Conservation (phyloP, 2,329 filamentous ascomycete species). For the Colletotrichum horii region DNA sequence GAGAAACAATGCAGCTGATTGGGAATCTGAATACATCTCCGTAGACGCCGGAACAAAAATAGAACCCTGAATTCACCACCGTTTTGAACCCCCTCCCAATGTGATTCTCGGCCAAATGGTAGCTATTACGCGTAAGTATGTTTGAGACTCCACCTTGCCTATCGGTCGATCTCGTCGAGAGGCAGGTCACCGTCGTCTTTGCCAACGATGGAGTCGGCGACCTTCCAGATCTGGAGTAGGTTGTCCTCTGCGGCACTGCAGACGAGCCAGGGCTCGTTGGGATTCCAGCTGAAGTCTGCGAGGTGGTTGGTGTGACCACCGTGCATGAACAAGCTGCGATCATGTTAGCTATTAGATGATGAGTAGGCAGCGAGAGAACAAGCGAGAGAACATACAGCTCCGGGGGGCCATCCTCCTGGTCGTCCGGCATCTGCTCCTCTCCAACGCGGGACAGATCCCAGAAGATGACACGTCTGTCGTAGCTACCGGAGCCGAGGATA, state of each 20-base stretch:
- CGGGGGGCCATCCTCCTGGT: slow-evolving; percentile 91
- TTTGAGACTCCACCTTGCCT: slow-evolving; percentile 27
- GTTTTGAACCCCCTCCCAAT: not conserved
- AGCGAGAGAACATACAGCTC: slow-evolving; percentile 68
- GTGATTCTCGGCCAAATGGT: not conserved
- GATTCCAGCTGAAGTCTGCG: slow-evolving; percentile 97
- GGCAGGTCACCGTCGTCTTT: slow-evolving; percentile 78
- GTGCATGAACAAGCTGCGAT: slow-evolving; percentile 87
- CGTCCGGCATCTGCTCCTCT: slow-evolving; percentile 93
- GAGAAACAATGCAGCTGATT: not conserved
- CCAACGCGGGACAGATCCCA: slow-evolving; percentile 95
- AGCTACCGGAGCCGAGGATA: slow-evolving; percentile 88
- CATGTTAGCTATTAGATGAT: slow-evolving; percentile 23
- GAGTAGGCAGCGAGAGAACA: not conserved
- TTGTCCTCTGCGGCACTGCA: slow-evolving; percentile 97
- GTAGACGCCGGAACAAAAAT: slow-evolving; percentile 18
- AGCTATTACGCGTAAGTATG: slow-evolving; percentile 7
- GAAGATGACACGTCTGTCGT: slow-evolving; percentile 92
- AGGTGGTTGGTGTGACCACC: slow-evolving; percentile 97
- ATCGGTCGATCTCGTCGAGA: slow-evolving; percentile 77
- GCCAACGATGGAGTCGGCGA: slow-evolving; percentile 80
- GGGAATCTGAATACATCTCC: slow-evolving; percentile 17
- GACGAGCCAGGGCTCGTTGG: slow-evolving; percentile 95
- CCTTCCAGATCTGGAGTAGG: slow-evolving; percentile 92
- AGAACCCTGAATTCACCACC: slow-evolving; percentile 1